Evolutionary conservation across 768 basidiomycete species (phyloP).

Genomic region (Naganishia friedmannii): DNA sequence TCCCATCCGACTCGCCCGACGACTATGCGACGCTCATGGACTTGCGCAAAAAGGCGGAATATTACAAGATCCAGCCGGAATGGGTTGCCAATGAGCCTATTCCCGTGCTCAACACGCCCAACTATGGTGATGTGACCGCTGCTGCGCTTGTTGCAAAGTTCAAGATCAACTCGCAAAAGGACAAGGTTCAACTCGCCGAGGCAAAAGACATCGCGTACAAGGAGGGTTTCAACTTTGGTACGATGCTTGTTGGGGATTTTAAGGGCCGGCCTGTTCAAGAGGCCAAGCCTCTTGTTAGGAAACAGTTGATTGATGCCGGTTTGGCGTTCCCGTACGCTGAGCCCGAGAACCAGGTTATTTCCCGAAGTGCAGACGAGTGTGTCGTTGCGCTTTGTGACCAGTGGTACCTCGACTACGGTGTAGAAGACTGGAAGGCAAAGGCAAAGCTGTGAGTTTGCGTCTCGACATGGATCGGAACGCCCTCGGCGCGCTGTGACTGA

Average conservation of each 20-base stretch:
- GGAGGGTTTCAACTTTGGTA: constrained; percentile 94
- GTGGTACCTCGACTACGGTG: constrained; percentile 98
- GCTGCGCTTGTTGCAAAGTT: constrained; percentile 76
- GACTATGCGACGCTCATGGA: constrained; percentile 87
- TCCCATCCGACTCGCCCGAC: constrained; percentile 97
- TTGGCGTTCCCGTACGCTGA: constrained; percentile 89
- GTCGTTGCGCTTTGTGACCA: constrained; percentile 97
- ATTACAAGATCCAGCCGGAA: constrained; percentile 85
- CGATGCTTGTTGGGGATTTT: constrained; percentile 86
- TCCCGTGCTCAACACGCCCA: constrained; percentile 79
- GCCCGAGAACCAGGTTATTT: constrained; percentile 85
- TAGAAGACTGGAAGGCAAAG: constrained; percentile 78
- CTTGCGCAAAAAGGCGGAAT: constrained; percentile 91
- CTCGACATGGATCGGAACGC: background rate
- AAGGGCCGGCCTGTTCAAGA: constrained; percentile 84
- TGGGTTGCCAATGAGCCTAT: constrained; percentile 84
- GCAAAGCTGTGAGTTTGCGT: constrained; percentile 67
- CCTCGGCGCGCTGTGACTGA: background rate
- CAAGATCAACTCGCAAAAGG: constrained; percentile 94
- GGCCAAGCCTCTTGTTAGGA: constrained; percentile 83
- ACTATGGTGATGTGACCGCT: constrained; percentile 90
- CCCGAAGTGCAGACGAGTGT: constrained; percentile 91
- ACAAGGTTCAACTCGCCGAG: constrained; percentile 84
- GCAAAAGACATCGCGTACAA: constrained; percentile 98
- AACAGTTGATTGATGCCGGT: constrained; percentile 71